Evolutionary conservation across 352 stramenopile genomes (phyloP).

Genomic region (Phytophthora crassamura): DNA sequence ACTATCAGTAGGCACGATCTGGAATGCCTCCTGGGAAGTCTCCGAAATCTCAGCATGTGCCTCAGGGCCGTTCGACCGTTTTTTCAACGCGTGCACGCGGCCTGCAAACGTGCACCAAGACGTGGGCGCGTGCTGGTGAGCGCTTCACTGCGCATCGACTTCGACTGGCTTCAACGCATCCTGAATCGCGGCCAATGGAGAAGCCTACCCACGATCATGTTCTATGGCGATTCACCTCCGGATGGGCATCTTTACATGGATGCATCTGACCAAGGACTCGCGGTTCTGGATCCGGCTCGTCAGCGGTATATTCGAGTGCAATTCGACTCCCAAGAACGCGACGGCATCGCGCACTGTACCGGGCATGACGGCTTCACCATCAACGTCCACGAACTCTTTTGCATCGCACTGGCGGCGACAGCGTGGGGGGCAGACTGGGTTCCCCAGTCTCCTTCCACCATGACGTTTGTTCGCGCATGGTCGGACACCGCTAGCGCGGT

Average conservation of each 20-base stretch:
- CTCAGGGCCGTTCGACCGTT: slow-evolving; percentile 2
- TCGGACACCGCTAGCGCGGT: slow-evolving; percentile 5
- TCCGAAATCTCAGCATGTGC: background rate
- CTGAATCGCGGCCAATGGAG: background rate
- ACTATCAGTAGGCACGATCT: background rate
- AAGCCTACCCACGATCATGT: background rate
- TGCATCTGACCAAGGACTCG: background rate
- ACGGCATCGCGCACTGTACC: background rate
- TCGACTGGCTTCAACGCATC: background rate
- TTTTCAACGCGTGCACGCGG: background rate
- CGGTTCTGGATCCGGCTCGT: background rate
- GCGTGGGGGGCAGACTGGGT: background rate
- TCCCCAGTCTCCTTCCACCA: background rate
- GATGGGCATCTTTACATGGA: slow-evolving; percentile 8
- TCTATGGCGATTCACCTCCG: background rate
- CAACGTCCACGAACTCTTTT: slow-evolving; percentile 13
- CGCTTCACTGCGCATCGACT: background rate
- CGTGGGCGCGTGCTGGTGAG: background rate
- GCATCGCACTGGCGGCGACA: slow-evolving; percentile 1
- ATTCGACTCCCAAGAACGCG: background rate
- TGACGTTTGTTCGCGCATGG: slow-evolving; percentile 13
- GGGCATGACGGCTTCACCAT: slow-evolving; percentile 12
- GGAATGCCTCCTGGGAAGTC: slow-evolving; percentile 1
- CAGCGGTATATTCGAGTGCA: background rate
- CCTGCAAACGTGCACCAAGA: background rate